Evolutionary conservation across 2,329 filamentous ascomycete genomes (phyloP), one percentile per base, ranked within the genome.

Genomic region (Penicillium sp.): DNA sequence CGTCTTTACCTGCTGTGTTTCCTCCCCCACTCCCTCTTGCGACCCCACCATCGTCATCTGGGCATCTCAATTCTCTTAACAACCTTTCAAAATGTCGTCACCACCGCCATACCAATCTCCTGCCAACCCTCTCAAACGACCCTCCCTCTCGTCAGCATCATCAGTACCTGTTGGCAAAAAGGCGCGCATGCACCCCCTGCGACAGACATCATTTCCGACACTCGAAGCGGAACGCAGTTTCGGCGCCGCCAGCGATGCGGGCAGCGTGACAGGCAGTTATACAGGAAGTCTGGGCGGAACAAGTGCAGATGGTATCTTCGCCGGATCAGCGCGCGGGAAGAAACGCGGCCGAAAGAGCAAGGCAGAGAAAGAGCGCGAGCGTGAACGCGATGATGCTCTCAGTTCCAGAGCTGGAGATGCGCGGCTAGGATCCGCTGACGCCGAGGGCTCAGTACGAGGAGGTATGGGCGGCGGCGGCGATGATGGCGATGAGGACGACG

Each of bases 401-500:
- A 67, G 63, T 51, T 51, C 61, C n/a, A 55, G 63, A 35, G 63
- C 52, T 13, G 62, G 60, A 7, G 54, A 61, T 50, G 61, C 55
- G 44, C 57, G 66, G n/a, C 55, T 64, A 44, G 70, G 65, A n/a
- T 69, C 63, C 27, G 65, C 62, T 14, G 68, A 70, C 63, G 64
- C 58, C 22, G 66, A 67, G 55, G 66, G 65, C 11, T 70, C 69
- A n/a, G 61, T 69, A 14, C 54, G 64, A 43, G 69, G 61, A 14
- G 68, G 65, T 31, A 57, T 54, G 51, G 60, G 58, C 3, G 67
- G 64, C 22, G 64, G 73, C 13, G 76, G 71, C 2, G 74, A 72
- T 31, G 76, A 73, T 10, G 76, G 72, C 3, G 77, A 78, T 4
- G 77, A 79, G 10, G 79, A 80, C 10, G 78, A 79, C 25, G 74